Evolutionary conservation across 2,329 filamentous ascomycete species (phyloP), one percentile per base, ranked within the genome.

Genomic region (Colletotrichum gloeosporioides): DNA sequence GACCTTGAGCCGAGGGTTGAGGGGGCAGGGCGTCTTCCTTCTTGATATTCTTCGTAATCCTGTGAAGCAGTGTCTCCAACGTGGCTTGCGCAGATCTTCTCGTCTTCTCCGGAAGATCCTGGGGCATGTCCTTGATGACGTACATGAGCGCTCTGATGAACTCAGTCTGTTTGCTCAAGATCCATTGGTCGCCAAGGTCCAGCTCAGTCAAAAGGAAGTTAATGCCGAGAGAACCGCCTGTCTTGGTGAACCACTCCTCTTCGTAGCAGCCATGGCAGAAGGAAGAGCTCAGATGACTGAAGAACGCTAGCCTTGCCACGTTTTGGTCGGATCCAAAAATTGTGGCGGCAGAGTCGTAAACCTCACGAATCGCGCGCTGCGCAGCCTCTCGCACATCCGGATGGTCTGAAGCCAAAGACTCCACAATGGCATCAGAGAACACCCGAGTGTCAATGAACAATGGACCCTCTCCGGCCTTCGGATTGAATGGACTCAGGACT

Each of bases 181-280:
- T 89, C 95, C 97, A 99, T 2, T 88, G 83, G 80, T 98, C 95
- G 57, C 95, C 95, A 63, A 99, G 89, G 69, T 96, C 93, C 71
- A 99, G 88, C 79, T 96, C 94, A 3, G 95, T 96, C 36, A 96
- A 93, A 74, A 99, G 87, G 73, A 98, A 93, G 81, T 95, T 94
- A 80, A 99, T 98, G 71, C 98, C 98, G 25, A 96, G 87, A 70
- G 95, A 96, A 53, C 97, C 97, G 65, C 96, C 97, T 49, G 96
- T 95, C 85, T 99, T 99, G 69, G 96, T 96, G 82, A 98, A 99
- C 97, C 98, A 99, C 81, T 99, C 97, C 83, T 99, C 96, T 80
- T 97, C 96, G 80, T 98, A 96, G 83, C 97, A 99, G 78, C 95
- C 96, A 83, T 99, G 97, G 80, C 95, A 97, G 83, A 99, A 98